Evolutionary conservation across 2,329 filamentous ascomycete species (phyloP), one percentile per base, ranked within the genome.

Genomic region (Sporothrix variecibatus): DNA sequence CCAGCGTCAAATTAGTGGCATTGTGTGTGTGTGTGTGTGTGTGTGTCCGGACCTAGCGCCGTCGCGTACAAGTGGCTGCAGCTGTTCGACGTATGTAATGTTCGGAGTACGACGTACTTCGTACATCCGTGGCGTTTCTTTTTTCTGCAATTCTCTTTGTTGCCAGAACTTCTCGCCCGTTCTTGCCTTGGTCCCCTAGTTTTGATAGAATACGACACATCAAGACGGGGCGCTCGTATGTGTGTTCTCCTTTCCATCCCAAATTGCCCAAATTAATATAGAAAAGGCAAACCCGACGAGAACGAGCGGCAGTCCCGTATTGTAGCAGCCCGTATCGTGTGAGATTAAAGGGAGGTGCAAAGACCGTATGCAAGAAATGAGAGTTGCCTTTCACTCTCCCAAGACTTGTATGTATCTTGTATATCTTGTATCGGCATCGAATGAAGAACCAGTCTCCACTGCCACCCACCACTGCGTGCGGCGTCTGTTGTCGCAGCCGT

Each of bases 321-420:
- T 43, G 60, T 20, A 17, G 12, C 64, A 67, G 12, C 64, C 23
- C 64, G 64, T 49, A 67, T 67, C 64, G 64, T 38, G 40, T 3
- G 43, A 69, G 28, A 69, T 69, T 69, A 69, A 67, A 67, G 64
- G 65, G 43, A 34, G 40, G 26, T 69, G 65, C 65, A 69, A 26
- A 46, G 17, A 2, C 26, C 43, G 65, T 51, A 69, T 53, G 43
- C 15, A 34, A 34, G 43, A 49, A 31, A 67, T 43, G 34, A 34
- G 26, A 56, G 51, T 9, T 56, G 51, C 51, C 51, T 26, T 26
- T 26, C 15, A 12, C 34, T 5, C 34, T 34, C 34, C 34, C 34
- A 34, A 34, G 34, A 8, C 34, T 34, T 34, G 2, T 34, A 34
- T 34, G 34, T 34, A 1, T 34, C 34, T 34, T 34, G 34, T 34